Conservation (phyloP, 768 basidiomycete species). For the Mycena vulgaris region DNA sequence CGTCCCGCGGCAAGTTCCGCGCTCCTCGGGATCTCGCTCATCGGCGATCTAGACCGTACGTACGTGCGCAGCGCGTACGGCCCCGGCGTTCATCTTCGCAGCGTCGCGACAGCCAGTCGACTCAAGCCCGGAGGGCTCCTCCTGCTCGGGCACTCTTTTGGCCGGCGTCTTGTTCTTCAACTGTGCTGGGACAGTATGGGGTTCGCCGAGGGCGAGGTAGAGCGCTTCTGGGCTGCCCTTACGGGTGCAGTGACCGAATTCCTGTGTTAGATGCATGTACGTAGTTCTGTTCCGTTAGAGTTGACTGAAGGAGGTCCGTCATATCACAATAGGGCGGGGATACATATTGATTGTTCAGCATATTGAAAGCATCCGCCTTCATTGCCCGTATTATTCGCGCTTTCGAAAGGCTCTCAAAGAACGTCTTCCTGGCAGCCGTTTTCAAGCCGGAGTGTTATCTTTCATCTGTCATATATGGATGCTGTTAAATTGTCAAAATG, state of each 20-base stretch:
- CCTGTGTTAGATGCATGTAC: constrained; percentile 22
- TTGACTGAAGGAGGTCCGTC: background rate
- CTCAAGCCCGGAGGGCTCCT: constrained; percentile 75
- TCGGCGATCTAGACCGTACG: constrained; percentile 77
- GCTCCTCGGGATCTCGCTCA: constrained; percentile 75
- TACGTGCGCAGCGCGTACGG: constrained; percentile 67
- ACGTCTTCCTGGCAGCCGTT: no score
- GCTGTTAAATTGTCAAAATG: background rate
- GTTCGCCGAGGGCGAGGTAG: constrained; percentile 45
- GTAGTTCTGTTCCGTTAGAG: background rate
- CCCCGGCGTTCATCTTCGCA: constrained; percentile 62
- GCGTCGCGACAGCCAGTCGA: constrained; percentile 75
- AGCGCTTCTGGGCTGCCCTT: constrained; percentile 48
- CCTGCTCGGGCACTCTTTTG: constrained; percentile 74
- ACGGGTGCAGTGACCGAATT: constrained; percentile 40
- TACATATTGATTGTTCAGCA: background rate
- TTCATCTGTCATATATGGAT: constrained; percentile 14
- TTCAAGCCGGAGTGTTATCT: background rate
- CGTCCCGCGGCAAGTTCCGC: constrained; percentile 46
- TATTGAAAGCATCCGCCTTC: constrained; percentile 12
- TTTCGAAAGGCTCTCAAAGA: background rate
- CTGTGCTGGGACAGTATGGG: constrained; percentile 51
- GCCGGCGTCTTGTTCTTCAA: constrained; percentile 70
- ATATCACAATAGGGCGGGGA: background rate
- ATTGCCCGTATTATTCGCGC: background rate